Evolutionary conservation across 2,329 filamentous ascomycete species (phyloP).

Genomic region (Xylariaceae sp.): DNA sequence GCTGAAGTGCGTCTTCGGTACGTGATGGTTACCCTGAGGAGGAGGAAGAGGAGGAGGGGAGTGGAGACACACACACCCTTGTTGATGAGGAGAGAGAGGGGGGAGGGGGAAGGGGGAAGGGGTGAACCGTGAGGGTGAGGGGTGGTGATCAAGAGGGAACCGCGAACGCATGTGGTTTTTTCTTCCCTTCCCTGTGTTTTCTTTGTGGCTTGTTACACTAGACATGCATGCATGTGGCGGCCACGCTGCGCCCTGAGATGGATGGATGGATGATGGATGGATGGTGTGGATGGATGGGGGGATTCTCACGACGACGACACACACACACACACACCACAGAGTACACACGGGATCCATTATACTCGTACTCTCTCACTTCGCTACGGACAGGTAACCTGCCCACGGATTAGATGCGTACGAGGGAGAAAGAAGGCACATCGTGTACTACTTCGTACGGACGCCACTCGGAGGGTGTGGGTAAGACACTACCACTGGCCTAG

Average conservation of each 20-base stretch:
- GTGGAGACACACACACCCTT: neutral
- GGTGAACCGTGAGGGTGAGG: neutral
- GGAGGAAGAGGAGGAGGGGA: neutral
- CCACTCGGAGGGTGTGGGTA: neutral
- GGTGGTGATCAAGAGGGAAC: neutral
- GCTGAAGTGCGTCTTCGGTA: neutral
- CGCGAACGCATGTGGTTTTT: conserved; percentile 3
- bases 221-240: conserved; percentile 20
- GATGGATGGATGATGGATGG: neutral
- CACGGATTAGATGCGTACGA: too few relatives aligned
- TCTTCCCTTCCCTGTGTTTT: neutral
- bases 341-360: neutral
- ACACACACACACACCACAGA: neutral
- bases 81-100: neutral
- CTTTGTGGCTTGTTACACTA: conserved; percentile 10
- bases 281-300: neutral
- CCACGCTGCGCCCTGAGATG: conserved; percentile 14
- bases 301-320: neutral
- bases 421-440: too few relatives aligned
- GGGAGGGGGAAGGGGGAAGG: neutral
- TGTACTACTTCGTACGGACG: too few relatives aligned
- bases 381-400: too few relatives aligned
- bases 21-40: neutral
- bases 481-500: conserved; percentile 10
- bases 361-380: neutral